Evolutionary conservation across 2,329 filamentous ascomycete species (phyloP), one percentile per base, ranked within the genome.

Genomic region (Arachnopeziza araneosa): DNA sequence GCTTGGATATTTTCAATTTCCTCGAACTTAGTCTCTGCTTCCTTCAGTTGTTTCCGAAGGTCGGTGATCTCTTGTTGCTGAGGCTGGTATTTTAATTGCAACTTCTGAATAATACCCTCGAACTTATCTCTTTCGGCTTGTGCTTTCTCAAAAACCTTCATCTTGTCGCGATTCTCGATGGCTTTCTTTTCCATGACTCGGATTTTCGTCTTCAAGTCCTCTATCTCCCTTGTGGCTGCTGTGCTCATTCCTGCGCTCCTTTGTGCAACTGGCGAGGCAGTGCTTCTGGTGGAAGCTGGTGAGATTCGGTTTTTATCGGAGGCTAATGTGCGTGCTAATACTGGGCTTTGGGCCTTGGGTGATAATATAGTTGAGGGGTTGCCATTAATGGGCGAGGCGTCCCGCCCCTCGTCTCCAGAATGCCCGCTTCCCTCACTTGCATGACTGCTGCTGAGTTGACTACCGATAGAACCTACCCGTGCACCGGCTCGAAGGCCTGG

Each of bases 141-240:
- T 19, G 93, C 76, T 65, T 88, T 86, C 59, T 96, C 90, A 54
- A 96, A 74, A 14, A 81, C 83, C 70, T 93, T 92, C 56, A 96
- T 74, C 71, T 91, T 90, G 67, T 97, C 93, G 22, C 91, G 84
- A 69, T 96, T 91, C 64, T 98, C 93, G 14, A 83, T 72, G 59
- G 91, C 81, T 73, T 96, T 96, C 68, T 93, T 90, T 73, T 99
- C 93, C 68, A 98, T 79, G 2, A 97, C 81, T 57, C 88, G 86
- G 1, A 98, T 77, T 72, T 96, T 97, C 0, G 91, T 87, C 72
- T 96, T 92, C 19, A 97, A 78, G 65, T 96, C 91, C 66, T 97
- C 93, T 22, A 93, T 85, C 69, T 96, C 89, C 63, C 88, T 64
- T 56, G 64, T 69, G 2, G 69, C 68, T 30, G 69, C 69, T 52